phyloP scores from a whole-genome alignment of 495 filamentous ascomycete species.

The Elasticomyces elasticus region DNA sequence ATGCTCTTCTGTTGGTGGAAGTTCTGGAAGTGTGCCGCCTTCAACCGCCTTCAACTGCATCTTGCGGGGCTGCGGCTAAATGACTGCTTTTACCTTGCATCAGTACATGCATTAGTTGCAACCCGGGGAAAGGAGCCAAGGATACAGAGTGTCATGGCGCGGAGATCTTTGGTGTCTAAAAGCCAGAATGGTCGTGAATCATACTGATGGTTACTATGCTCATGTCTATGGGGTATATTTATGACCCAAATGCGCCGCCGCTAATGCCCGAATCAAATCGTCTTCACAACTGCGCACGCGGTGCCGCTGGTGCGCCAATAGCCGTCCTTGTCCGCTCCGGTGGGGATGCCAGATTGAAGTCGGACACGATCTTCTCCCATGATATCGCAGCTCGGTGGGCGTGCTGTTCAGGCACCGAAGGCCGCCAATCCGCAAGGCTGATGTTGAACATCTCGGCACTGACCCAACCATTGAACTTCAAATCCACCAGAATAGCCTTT shows the following conservation, averaged over 20 bases:
- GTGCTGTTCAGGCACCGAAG: slow-evolving; percentile 49
- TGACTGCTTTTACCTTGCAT: neutral
- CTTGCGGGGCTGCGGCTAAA: neutral
- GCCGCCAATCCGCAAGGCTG: slow-evolving; percentile 44
- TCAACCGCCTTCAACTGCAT: no score
- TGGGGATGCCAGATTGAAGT: slow-evolving; percentile 33
- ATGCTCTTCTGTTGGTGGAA: neutral
- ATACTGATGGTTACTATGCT: no score
- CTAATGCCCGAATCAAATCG: neutral
- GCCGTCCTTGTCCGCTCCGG: neutral
- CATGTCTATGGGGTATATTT: no score
- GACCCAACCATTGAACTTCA: slow-evolving; percentile 68
- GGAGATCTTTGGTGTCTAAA: no score
- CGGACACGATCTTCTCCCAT: slow-evolving; percentile 51
- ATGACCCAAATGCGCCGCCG: neutral
- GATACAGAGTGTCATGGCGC: no score
- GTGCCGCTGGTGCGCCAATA: neutral
- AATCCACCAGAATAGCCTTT: slow-evolving; percentile 48
- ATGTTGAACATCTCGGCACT: slow-evolving; percentile 69
- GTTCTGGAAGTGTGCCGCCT: no score
- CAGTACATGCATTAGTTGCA: neutral
- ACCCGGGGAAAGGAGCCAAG: no score
- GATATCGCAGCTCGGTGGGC: slow-evolving; percentile 52
- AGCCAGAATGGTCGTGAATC: no score
- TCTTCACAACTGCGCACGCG: neutral